Evolutionary conservation across 768 basidiomycete species (phyloP).

Genomic region (Sarcomyxa edulis): DNA sequence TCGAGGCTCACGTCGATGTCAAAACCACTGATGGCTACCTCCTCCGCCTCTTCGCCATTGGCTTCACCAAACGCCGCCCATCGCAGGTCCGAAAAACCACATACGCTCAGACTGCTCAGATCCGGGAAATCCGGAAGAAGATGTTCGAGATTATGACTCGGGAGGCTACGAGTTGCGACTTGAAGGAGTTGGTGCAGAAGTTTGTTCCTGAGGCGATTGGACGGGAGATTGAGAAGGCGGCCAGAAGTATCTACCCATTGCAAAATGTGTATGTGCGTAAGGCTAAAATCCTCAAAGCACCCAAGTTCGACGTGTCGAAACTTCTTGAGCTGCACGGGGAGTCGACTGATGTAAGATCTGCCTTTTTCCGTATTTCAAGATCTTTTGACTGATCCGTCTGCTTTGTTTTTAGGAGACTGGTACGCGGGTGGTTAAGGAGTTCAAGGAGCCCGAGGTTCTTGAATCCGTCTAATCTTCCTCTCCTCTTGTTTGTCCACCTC

Average conservation of each 20-base stretch:
- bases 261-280: constrained; percentile 99
- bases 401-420: constrained; percentile 73
- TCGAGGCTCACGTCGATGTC: constrained; percentile 98
- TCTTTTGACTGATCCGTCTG: constrained; percentile 8
- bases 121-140: constrained; percentile 97
- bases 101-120: constrained; percentile 92
- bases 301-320: constrained; percentile 94
- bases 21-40: constrained; percentile 99
- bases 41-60: constrained; percentile 96
- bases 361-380: background rate
- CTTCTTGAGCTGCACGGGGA: constrained; percentile 96
- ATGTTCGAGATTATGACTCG: constrained; percentile 99
- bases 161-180: constrained; percentile 90
- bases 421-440: constrained; percentile 89
- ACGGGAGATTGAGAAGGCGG: constrained; percentile 98
- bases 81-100: constrained; percentile 98
- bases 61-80: constrained; percentile 96
- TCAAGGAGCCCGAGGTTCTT: constrained; percentile 95
- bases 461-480: constrained; percentile 73
- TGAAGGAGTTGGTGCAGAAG: constrained; percentile 98
- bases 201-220: constrained; percentile 99
- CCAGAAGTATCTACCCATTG: constrained; percentile 93
- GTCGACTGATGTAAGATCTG: constrained; percentile 76
- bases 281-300: constrained; percentile 98
- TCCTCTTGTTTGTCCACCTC: constrained; percentile 17